A percentile compares a stretch with the other conserved stretches of the same genome.
These are phyloP conservation scores for Lagenidium giganteum DNA, from an alignment of 352 stramenopile genomes.

Conservation along the genomic window DNA sequence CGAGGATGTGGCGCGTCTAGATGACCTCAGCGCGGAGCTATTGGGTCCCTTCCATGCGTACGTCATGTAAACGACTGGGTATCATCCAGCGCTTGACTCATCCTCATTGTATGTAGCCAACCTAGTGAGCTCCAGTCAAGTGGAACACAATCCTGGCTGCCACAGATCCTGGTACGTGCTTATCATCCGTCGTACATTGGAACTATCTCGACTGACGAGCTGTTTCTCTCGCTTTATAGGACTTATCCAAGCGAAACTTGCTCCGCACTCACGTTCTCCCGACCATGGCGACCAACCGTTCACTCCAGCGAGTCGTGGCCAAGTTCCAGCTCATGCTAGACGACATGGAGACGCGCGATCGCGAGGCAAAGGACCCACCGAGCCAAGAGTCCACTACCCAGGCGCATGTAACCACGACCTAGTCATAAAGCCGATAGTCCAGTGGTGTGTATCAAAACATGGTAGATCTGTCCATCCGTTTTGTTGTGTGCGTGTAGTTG, in stretches of 20 bases:
- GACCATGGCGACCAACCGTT: constrained; percentile 73
- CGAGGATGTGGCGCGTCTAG: constrained; percentile 68
- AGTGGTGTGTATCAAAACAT: neutral
- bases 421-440: too few species aligned
- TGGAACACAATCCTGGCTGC: constrained; percentile 2
- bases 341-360: constrained; percentile 49
- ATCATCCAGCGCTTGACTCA: neutral
- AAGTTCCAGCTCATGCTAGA: constrained; percentile 84
- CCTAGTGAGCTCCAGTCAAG: neutral
- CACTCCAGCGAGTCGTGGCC: constrained; percentile 74
- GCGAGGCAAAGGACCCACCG: neutral
- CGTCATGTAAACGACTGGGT: constrained; percentile 1
- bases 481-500: neutral
- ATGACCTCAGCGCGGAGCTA: constrained; percentile 75
- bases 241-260: constrained; percentile 63
- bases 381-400: neutral
- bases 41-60: constrained; percentile 71
- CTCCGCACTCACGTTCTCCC: constrained; percentile 68
- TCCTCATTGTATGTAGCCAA: neutral
- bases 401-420: too few species aligned
- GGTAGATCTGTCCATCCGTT: too few species aligned
- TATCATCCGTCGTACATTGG: neutral
- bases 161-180: constrained; percentile 5
- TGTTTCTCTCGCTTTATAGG: constrained; percentile 32
- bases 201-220: neutral